These are phyloP conservation scores for Rosellinia necatrix DNA, from an alignment of 2,329 filamentous ascomycete species.

Conservation along the genomic window DNA sequence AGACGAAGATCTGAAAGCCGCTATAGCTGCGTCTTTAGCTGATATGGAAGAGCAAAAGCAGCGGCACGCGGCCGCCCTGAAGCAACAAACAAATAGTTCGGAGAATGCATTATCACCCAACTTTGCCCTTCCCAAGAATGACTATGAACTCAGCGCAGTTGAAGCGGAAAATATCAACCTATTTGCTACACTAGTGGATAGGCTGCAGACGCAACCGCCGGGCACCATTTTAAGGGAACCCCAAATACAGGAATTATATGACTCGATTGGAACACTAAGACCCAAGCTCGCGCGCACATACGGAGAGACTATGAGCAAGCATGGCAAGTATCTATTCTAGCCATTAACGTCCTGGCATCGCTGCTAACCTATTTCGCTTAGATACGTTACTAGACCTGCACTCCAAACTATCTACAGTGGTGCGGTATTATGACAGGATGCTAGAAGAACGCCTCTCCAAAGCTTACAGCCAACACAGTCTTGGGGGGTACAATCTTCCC, in stretches of 20 bases:
- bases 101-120: constrained; percentile 54
- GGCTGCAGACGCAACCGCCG: constrained; percentile 90
- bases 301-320: constrained; percentile 99
- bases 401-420: constrained; percentile 92
- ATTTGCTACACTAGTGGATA: constrained; percentile 91
- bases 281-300: constrained; percentile 95
- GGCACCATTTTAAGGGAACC: constrained; percentile 96
- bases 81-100: constrained; percentile 70
- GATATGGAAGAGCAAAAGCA: constrained; percentile 99
- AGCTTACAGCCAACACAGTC: constrained; percentile 82
- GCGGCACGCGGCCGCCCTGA: constrained; percentile 80
- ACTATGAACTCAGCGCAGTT: constrained; percentile 90
- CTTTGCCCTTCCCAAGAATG: constrained; percentile 75
- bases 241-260: constrained; percentile 97
- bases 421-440: constrained; percentile 98
- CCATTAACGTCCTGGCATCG: neutral
- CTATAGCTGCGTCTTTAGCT: constrained; percentile 89
- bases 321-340: constrained; percentile 63
- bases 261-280: constrained; percentile 90
- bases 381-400: constrained; percentile 93
- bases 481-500: constrained; percentile 67
- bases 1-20: constrained; percentile 90
- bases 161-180: constrained; percentile 98
- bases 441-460: constrained; percentile 92
- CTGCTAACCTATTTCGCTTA: constrained; percentile 48